Percentiles rank a stretch among this genome's conserved stretches.
Evolutionary conservation across 106 monocot species (phyloP).

Genomic region (Ottelia alismoides): DNA sequence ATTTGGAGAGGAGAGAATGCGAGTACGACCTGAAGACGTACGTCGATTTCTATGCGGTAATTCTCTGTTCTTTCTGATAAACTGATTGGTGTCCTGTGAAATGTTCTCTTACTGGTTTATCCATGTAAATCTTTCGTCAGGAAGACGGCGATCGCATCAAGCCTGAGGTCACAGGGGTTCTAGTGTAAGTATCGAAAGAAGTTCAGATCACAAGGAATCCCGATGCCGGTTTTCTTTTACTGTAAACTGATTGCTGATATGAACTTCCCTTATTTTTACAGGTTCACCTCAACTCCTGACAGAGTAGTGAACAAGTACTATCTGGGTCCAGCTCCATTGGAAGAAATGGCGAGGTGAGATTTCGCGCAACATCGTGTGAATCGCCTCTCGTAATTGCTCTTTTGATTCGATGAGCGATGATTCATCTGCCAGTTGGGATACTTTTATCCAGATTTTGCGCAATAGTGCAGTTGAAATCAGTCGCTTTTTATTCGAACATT

Average conservation of each 20-base stretch:
- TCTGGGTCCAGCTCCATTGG: constrained; percentile 63
- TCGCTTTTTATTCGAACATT: too few relatives aligned
- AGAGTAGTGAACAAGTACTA: constrained; percentile 46
- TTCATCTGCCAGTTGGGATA: too few relatives aligned
- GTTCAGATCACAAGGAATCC: background rate
- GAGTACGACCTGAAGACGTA: constrained; percentile 70
- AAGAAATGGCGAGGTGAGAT: constrained; percentile 71
- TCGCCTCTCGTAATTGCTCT: too few relatives aligned
- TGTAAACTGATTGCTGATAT: background rate
- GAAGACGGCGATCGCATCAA: constrained; percentile 35
- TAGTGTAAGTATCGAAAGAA: constrained; percentile 29
- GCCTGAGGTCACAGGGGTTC: constrained; percentile 35
- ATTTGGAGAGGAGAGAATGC: constrained; percentile 85
- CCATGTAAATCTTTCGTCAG: too few relatives aligned
- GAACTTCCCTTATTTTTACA: background rate
- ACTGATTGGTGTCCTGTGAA: too few relatives aligned
- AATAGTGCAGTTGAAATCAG: too few relatives aligned
- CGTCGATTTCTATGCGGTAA: constrained; percentile 72
- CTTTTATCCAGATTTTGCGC: too few relatives aligned
- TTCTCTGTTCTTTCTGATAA: too few relatives aligned
- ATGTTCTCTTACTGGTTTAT: too few relatives aligned
- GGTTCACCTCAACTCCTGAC: constrained; percentile 59
- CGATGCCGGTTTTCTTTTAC: too few relatives aligned
- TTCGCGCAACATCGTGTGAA: too few relatives aligned
- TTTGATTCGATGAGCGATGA: too few relatives aligned